Evolutionary conservation across 176 grass and related monocot genomes (phyloP), one percentile per base, ranked within the genome.

Genomic region (Rhynchospora tenuis): DNA sequence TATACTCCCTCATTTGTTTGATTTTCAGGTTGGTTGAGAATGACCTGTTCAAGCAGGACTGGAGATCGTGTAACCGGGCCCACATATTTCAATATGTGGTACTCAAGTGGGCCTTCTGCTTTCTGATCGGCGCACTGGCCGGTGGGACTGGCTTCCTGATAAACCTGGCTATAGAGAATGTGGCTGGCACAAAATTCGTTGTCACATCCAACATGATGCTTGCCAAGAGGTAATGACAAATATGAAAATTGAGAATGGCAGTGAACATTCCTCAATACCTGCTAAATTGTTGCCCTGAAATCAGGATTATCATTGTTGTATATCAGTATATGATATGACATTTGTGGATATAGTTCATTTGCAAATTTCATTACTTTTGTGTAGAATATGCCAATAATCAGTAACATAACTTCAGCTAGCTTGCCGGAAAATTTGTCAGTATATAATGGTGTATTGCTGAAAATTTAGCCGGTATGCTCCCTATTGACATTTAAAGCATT

Each of bases 41-140:
- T 84, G 90, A 98, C 22, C 81, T 94, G 85, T 93, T 98, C 92
- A 88, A 91, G 87, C 95, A 98, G 86, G 92, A 94, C 79, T 98
- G 95, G 92, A 74, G 95, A 71, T 83, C 89, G 70, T 85, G 64
- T 63, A 87, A 79, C 27, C 50, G 84, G 75, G 63, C 73, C 22
- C 84, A 90, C 65, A 93, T 94, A 68, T 65, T 93, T 65, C 92
- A 89, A 38, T 98, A 94, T 58, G 83, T 98, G 17, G 79, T 90
- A 46, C 90, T 98, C 72, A 98, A 98, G 85, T 98, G 95, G 92
- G 85, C 73, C 1, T 82, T 98, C 61, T 94, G 95, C 84, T 94
- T 98, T 85, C 87, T 94, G 72, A 72, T 93, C 54, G 95, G 95
- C 7, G 82, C 73, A 16, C 60, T 98, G 50, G 10, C 87, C 38